These are phyloP conservation scores for Candida montana DNA, from an alignment of 805 yeast species.

Conservation along the genomic window DNA sequence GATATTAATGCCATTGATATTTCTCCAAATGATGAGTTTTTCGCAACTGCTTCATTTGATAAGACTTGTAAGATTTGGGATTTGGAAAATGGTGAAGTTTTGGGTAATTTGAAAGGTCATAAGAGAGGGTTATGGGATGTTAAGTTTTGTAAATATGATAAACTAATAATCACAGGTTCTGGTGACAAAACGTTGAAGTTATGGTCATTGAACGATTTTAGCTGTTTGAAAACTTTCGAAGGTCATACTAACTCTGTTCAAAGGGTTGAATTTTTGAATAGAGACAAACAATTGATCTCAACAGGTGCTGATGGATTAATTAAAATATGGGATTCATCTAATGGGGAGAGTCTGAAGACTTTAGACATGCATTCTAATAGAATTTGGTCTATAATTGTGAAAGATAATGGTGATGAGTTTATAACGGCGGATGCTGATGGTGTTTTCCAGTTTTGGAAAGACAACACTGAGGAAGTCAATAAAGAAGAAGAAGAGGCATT, in stretches of 20 bases:
- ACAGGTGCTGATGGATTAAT: slow-evolving; percentile 93
- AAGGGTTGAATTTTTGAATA: slow-evolving; percentile 64
- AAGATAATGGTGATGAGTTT: slow-evolving; percentile 61
- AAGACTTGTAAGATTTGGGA: slow-evolving; percentile 90
- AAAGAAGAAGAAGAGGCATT: slow-evolving; percentile 45
- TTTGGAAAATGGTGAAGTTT: slow-evolving; percentile 74
- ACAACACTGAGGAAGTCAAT: slow-evolving; percentile 71
- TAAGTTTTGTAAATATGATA: slow-evolving; percentile 73
- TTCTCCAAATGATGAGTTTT: slow-evolving; percentile 81
- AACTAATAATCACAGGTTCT: slow-evolving; percentile 72
- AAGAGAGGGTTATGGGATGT: slow-evolving; percentile 94
- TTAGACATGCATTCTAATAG: slow-evolving; percentile 91
- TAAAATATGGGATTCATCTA: slow-evolving; percentile 78
- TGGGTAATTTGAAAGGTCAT: slow-evolving; percentile 84
- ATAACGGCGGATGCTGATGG: slow-evolving; percentile 96
- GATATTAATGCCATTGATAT: slow-evolving; percentile 88
- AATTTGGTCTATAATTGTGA: slow-evolving; percentile 81
- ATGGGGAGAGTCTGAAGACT: slow-evolving; percentile 78
- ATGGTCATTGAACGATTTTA: slow-evolving; percentile 79
- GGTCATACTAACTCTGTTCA: slow-evolving; percentile 94
- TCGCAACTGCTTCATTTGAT: slow-evolving; percentile 94
- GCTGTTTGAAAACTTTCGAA: slow-evolving; percentile 79
- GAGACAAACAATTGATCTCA: slow-evolving; percentile 59
- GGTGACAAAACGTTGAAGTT: slow-evolving; percentile 89
- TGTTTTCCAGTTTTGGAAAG: slow-evolving; percentile 82